phyloP scores from a whole-genome alignment of 2,329 filamentous ascomycete genomes.

The Paecilomyces dactylethromorphus region DNA sequence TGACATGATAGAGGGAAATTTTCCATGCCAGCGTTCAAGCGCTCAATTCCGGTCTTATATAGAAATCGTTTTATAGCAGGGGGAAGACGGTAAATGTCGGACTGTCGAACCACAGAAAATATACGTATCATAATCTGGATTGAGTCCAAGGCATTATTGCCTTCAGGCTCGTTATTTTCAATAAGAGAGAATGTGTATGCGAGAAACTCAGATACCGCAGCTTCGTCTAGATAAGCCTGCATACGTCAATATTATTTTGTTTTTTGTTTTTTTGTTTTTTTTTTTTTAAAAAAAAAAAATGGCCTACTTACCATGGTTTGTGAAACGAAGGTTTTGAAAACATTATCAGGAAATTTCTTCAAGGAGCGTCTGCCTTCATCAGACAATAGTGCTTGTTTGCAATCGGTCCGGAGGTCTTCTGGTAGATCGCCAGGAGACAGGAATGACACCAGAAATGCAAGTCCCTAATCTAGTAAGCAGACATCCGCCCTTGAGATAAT shows the following conservation, averaged over 20 bases:
- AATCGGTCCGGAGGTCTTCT: slow-evolving; percentile 17
- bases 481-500: neutral
- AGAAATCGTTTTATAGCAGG: slow-evolving; percentile 1
- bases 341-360: slow-evolving; percentile 14
- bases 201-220: slow-evolving; percentile 14
- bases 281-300: no score
- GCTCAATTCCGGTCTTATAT: neutral
- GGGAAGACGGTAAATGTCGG: neutral
- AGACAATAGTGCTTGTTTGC: slow-evolving; percentile 18
- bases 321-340: slow-evolving; percentile 24
- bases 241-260: slow-evolving; percentile 8
- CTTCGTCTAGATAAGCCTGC: slow-evolving; percentile 14
- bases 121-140: slow-evolving; percentile 14
- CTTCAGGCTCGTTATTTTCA: slow-evolving; percentile 2
- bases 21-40: slow-evolving; percentile 6
- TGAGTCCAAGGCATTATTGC: slow-evolving; percentile 6
- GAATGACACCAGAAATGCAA: slow-evolving; percentile 23
- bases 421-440: slow-evolving; percentile 16
- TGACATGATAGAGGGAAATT: slow-evolving; percentile 14
- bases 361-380: slow-evolving; percentile 15
- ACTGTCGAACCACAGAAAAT: neutral
- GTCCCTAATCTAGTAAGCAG: slow-evolving; percentile 17
- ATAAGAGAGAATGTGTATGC: slow-evolving; percentile 17
- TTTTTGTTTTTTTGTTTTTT: no score
- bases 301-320: slow-evolving; percentile 30